Base-by-base conservation (phyloP, 345 rosid genomes). In the Rhizophora apiculata region DNA sequence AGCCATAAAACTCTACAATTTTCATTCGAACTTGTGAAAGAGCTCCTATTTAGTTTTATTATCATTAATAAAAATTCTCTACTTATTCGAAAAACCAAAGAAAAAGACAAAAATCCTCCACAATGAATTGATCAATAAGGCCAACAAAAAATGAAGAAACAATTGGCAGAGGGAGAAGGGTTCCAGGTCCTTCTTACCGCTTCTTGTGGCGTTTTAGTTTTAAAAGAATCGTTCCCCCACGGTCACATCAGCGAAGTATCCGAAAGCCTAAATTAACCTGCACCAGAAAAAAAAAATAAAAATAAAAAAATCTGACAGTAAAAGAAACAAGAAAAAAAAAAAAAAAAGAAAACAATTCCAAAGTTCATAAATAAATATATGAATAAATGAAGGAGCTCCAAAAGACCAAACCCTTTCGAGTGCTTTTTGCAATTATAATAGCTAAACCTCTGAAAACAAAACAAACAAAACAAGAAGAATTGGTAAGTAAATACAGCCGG, bases 151-250 rank as follows among this genome's bases (percentile, higher is more conserved):
- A 24, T 24, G 24, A n/a, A 5, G 16, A 8, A 57, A 32, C 9
- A 36, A 59, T 21, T 54, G 16, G 20, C 22, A 26, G 6, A 63
- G 6, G 13, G 1, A 19, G 32, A 26, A 1, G 24, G 20, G 26
- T 10, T 9, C 10, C 8, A 22, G 52, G 32, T 24, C 55, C 29
- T 82, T 48, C 37, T 6, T 24, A 92, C 98, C 92, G 96, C 76
- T 87, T 95, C 92, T 65, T 90, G 75, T 92, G 99, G 8, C 92
- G 89, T 66, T 95, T 90, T 32, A 0, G 97, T 87, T 86, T 87
- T 87, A 80, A 87, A 92, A 84, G 92, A 98, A 62, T 86, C 96
- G n/a, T 89, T 32, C 89, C 70, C 97, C 62, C 54, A 89, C 92
- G 0, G 82, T 32, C 1, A 64, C 68, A 63, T 87, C 84, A 5